Base-by-base conservation (phyloP, 805 yeast species). In the Cyberlindnera subsufficiens region DNA sequence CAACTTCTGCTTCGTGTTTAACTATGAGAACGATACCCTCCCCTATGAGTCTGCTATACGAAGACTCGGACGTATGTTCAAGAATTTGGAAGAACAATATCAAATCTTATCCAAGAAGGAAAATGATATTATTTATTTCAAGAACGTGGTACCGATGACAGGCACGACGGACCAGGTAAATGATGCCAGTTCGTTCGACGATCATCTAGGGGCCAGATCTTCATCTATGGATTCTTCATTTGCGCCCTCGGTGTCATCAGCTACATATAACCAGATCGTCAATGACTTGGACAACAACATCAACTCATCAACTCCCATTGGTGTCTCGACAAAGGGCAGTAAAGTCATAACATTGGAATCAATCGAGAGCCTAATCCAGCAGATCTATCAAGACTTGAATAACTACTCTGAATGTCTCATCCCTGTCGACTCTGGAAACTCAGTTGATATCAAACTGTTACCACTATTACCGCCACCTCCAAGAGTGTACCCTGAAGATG, bases 331-430 rank as follows among this genome's bases (percentile, higher is more conserved):
- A 19, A 53, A 52, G 30, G 49, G 46, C 13, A 47, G 46, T 9
- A 52, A 48, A 32, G 45, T 48, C 35, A 42, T 58, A 17, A 55
- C 48, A 27, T 50, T 69, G 9, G 64, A 72, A 6, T 74, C 82
- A 0, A 78, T 95, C 35, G 84, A 82, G 52, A 82, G 86, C 52
- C 68, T 91, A 41, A 77, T 93, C 18, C 88, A 87, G 60, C 96
- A 93, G 60, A 75, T 93, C n/a, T 90, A 74, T 57, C 96, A 90
- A 62, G 99, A 93, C 61, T 69, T 93, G 51, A 95, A 93, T 64
- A 88, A 86, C 59, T 95, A 90, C 64, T 87, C 96, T 0, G 99
- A 93, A 61, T 93, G 99, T 64, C 77, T 89, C 60, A 91, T 93
- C 27, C 96, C 97, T 0, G 78, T 93, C 30, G 96, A 91, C 56